Evolutionary conservation across 768 basidiomycete genomes (phyloP), one percentile per base, ranked within the genome.

Genomic region (Termitomyces sp.): DNA sequence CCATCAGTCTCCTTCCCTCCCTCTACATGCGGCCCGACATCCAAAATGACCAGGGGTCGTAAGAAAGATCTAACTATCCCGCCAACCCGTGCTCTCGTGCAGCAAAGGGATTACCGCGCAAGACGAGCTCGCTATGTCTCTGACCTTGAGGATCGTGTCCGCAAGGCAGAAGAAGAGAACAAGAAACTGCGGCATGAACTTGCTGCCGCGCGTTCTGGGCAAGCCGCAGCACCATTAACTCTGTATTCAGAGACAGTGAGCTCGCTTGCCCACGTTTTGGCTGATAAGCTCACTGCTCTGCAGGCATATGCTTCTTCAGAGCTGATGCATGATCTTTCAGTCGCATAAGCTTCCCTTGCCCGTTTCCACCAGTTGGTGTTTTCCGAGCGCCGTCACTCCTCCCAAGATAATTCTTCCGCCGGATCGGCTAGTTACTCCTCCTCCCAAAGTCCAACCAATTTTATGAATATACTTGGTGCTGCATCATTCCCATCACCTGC

Each of bases 61-160:
- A 83, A 84, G 69, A 84, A 82, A 68, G 82, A 86, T 69, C 68
- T 79, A 37, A 80, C 81, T 23, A 83, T 82, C 51, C 81, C 83
- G 25, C 76, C 81, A 3, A 77, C 81, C 21, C 78, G 84, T 28
- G 77, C 81, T 41, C 76, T 86, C 28, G 73, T 79, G 46, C 82
- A 84, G 61, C 84, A 86, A 65, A 77, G 84, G 11, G 84, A 84
- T 67, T 86, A 85, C 64, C 79, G 84, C 19, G 84, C 83, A 7
- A 76, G 84, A 50, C 82, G 81, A 63, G 80, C 82, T 5, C 74
- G 74, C 54, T 82, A 85, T 68, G 66, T 85, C 47, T 68, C 76
- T 5, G 79, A 79, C 43, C 75, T 86, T 41, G 83, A 86, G 64
- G 74, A 78, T 19, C 78, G 82, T 27, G 79, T 77, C 63, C 73